Percentiles rank a stretch among this genome's conserved stretches.
These are phyloP conservation scores for Pichia sp. DNA, from an alignment of 1,139 yeast species.

Conservation along the genomic window DNA sequence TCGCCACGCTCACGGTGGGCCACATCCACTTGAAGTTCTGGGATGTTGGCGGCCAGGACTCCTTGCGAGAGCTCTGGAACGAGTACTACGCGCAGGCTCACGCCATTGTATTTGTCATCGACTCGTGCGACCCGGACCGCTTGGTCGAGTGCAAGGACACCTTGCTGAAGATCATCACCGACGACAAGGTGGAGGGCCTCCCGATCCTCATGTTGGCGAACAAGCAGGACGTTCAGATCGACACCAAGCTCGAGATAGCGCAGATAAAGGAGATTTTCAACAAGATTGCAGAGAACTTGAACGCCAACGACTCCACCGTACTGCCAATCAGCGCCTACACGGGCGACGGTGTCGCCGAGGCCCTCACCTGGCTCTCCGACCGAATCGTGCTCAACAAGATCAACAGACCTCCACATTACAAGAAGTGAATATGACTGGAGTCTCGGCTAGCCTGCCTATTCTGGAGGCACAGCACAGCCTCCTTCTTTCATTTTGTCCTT, in stretches of 20 bases:
- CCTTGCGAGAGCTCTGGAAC: conserved; percentile 79
- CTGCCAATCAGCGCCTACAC: conserved; percentile 85
- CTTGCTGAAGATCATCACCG: conserved; percentile 44
- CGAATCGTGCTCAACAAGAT: conserved; percentile 73
- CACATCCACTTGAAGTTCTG: conserved; percentile 62
- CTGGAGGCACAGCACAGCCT: not conserved
- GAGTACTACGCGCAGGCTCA: conserved; percentile 82
- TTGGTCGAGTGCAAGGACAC: conserved; percentile 78
- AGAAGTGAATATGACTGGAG: not conserved
- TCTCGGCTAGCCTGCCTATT: conserved; percentile 2
- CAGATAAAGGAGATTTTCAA: conserved; percentile 78
- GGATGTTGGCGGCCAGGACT: conserved; percentile 95
- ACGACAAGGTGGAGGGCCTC: conserved; percentile 63
- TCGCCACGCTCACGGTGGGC: conserved; percentile 27
- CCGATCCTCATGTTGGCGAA: conserved; percentile 94
- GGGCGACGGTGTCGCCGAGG: conserved; percentile 81
- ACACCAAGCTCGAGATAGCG: conserved; percentile 71
- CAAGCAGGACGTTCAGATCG: conserved; percentile 71
- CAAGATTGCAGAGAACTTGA: conserved; percentile 71
- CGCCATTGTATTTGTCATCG: conserved; percentile 88
- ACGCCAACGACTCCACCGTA: conserved; percentile 87
- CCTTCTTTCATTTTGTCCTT: not conserved
- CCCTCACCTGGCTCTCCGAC: conserved; percentile 83
- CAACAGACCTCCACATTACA: conserved; percentile 56
- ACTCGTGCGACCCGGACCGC: conserved; percentile 79